Conservation (phyloP, 306 rosid species). For the Canavalia gladiata region DNA sequence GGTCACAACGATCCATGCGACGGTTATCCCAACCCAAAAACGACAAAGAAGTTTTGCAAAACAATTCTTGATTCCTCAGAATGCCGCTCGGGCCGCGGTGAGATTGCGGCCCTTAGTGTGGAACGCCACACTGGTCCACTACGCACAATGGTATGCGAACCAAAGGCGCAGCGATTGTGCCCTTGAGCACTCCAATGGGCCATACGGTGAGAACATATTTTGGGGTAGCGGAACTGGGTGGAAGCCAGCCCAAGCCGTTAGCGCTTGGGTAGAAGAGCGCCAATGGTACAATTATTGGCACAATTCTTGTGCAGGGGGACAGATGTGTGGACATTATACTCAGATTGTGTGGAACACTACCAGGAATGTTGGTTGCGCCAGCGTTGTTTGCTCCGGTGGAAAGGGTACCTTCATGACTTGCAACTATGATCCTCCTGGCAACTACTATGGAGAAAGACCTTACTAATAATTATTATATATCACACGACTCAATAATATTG, state of each 20-base stretch:
- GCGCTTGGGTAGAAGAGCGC: constrained; percentile 76
- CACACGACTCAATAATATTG: too few relatives aligned
- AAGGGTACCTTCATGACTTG: constrained; percentile 83
- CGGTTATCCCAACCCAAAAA: neutral
- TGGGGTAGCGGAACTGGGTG: constrained; percentile 92
- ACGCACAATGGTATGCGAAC: constrained; percentile 80
- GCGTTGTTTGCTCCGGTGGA: constrained; percentile 62
- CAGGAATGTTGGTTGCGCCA: constrained; percentile 72
- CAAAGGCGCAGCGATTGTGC: constrained; percentile 76
- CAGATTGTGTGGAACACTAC: constrained; percentile 85
- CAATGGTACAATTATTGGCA: constrained; percentile 64
- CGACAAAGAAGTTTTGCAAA: constrained; percentile 36
- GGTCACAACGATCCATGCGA: neutral
- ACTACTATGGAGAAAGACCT: constrained; percentile 83
- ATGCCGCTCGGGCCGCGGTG: constrained; percentile 60
- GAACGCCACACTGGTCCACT: constrained; percentile 59
- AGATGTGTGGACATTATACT: constrained; percentile 88
- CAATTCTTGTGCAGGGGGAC: constrained; percentile 65
- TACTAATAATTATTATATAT: constrained; percentile 43
- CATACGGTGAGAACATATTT: constrained; percentile 91
- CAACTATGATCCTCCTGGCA: constrained; percentile 95
- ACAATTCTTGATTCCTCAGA: constrained; percentile 78
- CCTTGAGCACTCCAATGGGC: constrained; percentile 78
- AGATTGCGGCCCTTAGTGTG: constrained; percentile 63
- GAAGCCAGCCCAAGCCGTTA: constrained; percentile 76